phyloP scores from a whole-genome alignment of 306 rosid genomes.

The Quercus gilva region DNA sequence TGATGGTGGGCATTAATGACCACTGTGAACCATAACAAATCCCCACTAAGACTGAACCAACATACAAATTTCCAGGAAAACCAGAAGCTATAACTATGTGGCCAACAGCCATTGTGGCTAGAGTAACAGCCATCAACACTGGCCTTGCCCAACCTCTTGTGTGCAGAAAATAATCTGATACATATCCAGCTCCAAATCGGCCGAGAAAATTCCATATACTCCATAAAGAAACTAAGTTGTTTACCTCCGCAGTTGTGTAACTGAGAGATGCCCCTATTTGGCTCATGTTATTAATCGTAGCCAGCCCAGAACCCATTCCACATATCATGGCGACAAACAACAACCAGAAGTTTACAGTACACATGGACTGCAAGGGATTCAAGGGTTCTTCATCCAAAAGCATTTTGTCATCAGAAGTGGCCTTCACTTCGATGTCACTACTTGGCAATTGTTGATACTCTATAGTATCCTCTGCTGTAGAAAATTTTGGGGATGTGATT shows the following conservation, averaged over 20 bases:
- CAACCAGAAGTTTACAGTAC: slow-evolving; percentile 73
- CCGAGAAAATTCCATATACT: slow-evolving; percentile 96
- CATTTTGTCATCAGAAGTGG: slow-evolving; percentile 16
- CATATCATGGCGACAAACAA: slow-evolving; percentile 71
- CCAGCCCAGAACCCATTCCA: slow-evolving; percentile 88
- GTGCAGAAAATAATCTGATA: slow-evolving; percentile 74
- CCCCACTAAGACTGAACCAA: slow-evolving; percentile 82
- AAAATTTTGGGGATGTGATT: slow-evolving; percentile 13
- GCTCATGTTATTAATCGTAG: slow-evolving; percentile 86
- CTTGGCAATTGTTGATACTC: slow-evolving; percentile 52
- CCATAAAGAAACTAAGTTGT: slow-evolving; percentile 76
- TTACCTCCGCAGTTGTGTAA: slow-evolving; percentile 55
- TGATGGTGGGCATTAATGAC: slow-evolving; percentile 92
- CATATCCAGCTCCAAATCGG: slow-evolving; percentile 83
- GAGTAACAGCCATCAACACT: slow-evolving; percentile 50
- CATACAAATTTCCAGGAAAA: slow-evolving; percentile 63
- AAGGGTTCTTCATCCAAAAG: slow-evolving; percentile 36
- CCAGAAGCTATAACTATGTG: slow-evolving; percentile 71
- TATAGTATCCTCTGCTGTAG: slow-evolving; percentile 16
- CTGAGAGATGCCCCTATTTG: slow-evolving; percentile 86
- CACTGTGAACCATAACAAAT: slow-evolving; percentile 87
- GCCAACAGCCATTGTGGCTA: slow-evolving; percentile 61
- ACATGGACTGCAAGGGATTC: slow-evolving; percentile 59
- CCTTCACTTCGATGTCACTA: slow-evolving; percentile 30
- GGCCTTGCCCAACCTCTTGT: slow-evolving; percentile 80